Evolutionary conservation across 1,139 yeast species (phyloP), one percentile per base, ranked within the genome.

Genomic region (Meyerozyma sp.): DNA sequence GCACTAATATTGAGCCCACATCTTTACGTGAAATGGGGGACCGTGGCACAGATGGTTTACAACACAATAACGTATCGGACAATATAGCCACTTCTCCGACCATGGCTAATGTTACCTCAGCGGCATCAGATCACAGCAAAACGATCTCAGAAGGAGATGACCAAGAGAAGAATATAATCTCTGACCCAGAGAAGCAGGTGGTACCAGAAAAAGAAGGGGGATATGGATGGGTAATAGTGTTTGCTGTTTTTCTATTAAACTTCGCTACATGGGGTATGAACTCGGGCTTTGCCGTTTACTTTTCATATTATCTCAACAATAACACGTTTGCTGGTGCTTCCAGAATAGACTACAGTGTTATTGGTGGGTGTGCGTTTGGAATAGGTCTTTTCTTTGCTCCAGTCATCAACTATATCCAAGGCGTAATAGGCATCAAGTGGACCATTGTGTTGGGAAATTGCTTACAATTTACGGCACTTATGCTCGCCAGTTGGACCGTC

Each of bases 231-330:
- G 60, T 71, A 1, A 59, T 73, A 9, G 70, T 74, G 26, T 56
- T 73, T 32, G 72, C 73, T 1, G 63, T 66, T 23, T 67, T 73
- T 46, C 46, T 72, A 5, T 55, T 74, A 25, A 71, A 73, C 60
- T 69, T 74, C 38, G 57, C 69, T 45, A 70, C 80, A 0, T 77
- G 78, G 73, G 83, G 82, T 1, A 73, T 74, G 73, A 74, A 75
- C 46, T 68, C 77, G 30, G 77, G 80, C 4, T 77, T 67, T 58
- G 81, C 80, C 23, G 66, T 77, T n/a, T 78, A 73, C 49, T 74
- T 77, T 47, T 65, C 77, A 2, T 62, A 70, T 45, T 77, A 77
- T 50, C 45, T 68, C 13, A 58, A 59, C 55, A 60, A 64, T 35
- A 55, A 61, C 38, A 61, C 65, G 4, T 67, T 69, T 40, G 55